phyloP scores from a whole-genome alignment of 768 basidiomycete species.

The Arthromyces matolae region DNA sequence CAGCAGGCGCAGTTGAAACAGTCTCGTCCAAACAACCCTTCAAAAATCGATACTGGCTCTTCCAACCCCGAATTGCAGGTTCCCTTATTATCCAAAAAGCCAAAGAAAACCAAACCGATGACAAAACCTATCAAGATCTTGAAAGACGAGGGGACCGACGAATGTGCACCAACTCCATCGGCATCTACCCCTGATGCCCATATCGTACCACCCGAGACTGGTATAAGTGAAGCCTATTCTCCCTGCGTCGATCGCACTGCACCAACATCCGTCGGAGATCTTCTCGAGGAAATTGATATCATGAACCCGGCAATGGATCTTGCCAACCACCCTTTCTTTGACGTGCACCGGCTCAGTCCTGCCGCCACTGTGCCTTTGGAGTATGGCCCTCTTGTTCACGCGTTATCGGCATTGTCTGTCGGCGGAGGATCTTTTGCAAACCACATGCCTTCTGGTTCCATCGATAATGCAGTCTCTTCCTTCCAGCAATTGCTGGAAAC shows the following conservation, averaged over 20 bases:
- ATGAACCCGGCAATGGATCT: conserved; percentile 63
- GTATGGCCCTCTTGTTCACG: conserved; percentile 83
- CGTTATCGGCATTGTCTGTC: conserved; percentile 80
- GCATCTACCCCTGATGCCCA: conserved; percentile 47
- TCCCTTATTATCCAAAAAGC: conserved; percentile 76
- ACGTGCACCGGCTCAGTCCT: conserved; percentile 63
- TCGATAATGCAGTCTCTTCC: conserved; percentile 85
- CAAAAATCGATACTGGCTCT: conserved; percentile 20
- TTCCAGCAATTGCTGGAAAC: conserved; percentile 89
- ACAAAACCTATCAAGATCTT: conserved; percentile 51
- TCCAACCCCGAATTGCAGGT: conserved; percentile 46
- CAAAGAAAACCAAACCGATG: conserved; percentile 75
- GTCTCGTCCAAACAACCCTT: conserved; percentile 1
- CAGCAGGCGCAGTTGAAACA: conserved; percentile 3
- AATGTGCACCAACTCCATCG: conserved; percentile 40
- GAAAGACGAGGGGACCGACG: conserved; percentile 56
- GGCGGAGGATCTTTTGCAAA: conserved; percentile 82
- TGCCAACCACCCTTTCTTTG: conserved; percentile 71
- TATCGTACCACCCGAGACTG: conserved; percentile 41
- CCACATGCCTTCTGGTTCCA: conserved; percentile 82
- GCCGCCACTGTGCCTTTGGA: conserved; percentile 79
- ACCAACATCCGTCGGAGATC: conserved; percentile 54
- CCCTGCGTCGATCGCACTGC: conserved; percentile 53
- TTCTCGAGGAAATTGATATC: conserved; percentile 65
- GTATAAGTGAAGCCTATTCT: conserved; percentile 54